Evolutionary conservation across 1,139 yeast species (phyloP), one percentile per base, ranked within the genome.

Genomic region (Taphrina communis): DNA sequence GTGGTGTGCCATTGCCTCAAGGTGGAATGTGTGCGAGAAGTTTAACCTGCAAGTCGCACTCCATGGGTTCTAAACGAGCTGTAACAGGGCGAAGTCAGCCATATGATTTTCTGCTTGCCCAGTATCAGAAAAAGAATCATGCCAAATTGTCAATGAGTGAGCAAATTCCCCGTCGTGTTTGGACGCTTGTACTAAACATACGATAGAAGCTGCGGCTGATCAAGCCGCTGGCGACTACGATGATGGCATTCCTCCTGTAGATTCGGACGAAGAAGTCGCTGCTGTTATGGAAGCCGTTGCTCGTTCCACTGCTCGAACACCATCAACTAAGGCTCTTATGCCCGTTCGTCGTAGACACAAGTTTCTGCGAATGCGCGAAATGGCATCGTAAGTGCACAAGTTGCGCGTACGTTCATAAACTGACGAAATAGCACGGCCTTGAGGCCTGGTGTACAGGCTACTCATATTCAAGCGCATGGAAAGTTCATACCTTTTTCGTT

Each of bases 31-130:
- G 99, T 82, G 97, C 97, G 6, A 84, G 99, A 69, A 91, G 97
- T 0, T 82, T 94, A 72, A 94, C 99, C 0, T 94, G 99, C 82
- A 94, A 94, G 77, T 92, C 98, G 0, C 99, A 94, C 78, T 90
- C 97, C 0, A 93, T 94, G 97, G 97, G 97, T 38, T 97, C 97
- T 35, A 94, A 94, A 75, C 85, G 99, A 74, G 94, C 97, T 0
- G 99, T 94, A 35, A 86, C 86, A 41, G 99, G 99, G 6, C 84
- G 99, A 74, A 87, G 96, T 66, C 93, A 95, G 8, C 93, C 97
- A 0, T 94, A 92, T 78, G 99, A 94, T 78, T 87, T 87, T 36
- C 81, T 94, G 68, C 81, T 94, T 70, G 93, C 94, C 56, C 94
- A 90, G 58, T 93, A 94, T 77, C 99, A 94, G 79, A 88, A 92